Base-by-base conservation (phyloP, 805 yeast genomes). In the Suhomyces emberorum region DNA sequence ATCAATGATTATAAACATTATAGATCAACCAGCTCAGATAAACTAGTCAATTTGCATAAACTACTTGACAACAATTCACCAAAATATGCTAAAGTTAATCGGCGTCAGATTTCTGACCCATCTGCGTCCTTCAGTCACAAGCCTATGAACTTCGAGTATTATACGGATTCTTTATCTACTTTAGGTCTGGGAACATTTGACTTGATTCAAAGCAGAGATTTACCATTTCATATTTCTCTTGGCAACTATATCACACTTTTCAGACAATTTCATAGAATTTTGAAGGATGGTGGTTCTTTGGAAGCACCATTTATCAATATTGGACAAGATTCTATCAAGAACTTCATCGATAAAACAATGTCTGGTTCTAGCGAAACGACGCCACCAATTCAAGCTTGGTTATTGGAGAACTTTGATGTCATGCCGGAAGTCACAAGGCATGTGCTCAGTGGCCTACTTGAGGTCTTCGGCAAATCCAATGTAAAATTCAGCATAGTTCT, bases 141-240 rank as follows among this genome's bases (percentile, higher is more conserved):
- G 34, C 68, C 69, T 3, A 41, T 44, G 39, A 62, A 63, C 40
- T 59, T 59, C 35, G 57, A 59, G 38, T 61, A 51, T 33, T 61
- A 48, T 36, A 37, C 49, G 15, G 29, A 42, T 17, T 34, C 41
- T 4, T 37, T 45, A 17, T 15, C 40, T 1, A 35, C 37, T 4
- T 21, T 45, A 7, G 37, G 31, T 3, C 31, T 37, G 27, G 28
- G 34, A 15, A 29, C 40, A 20, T 65, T 68, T 45, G 63, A 66
- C 32, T 44, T 60, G 17, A 54, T 69, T 21, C 70, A 65, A 27
- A 49, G 59, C 19, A 48, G 70, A 23, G 74, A 69, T 39, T 44
- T 65, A 19, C 34, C 48, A n/a, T 45, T 59, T 9, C 70, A 67
- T 38, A 32, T 65, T 15, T 54, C 58, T 8, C 44, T 48, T 8